These are phyloP conservation scores for Limtongia smithiae DNA, from an alignment of 805 yeast species.

Conservation along the genomic window DNA sequence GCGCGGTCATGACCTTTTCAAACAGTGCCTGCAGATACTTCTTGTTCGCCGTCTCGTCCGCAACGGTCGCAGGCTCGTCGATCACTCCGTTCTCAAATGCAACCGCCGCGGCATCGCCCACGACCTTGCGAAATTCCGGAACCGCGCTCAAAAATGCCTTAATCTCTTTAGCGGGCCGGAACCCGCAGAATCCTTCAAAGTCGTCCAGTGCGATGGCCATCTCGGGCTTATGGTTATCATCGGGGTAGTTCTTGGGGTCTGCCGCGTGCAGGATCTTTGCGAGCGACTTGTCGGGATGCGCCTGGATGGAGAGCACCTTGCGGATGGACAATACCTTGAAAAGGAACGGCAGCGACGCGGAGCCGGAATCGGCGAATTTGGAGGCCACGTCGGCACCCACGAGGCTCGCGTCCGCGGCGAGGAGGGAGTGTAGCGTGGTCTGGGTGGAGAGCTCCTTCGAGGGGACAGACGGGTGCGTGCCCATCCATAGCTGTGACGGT, in stretches of 20 bases:
- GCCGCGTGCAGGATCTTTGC: conserved; percentile 69
- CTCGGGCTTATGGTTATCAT: conserved; percentile 98
- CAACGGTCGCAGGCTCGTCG: conserved; percentile 38
- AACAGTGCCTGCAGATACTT: conserved; percentile 70
- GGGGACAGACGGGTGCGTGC: conserved; percentile 92
- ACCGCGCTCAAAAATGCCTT: conserved; percentile 62
- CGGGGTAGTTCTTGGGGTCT: conserved; percentile 91
- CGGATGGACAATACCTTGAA: conserved; percentile 91
- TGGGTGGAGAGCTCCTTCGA: conserved; percentile 57
- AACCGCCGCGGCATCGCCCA: conserved; percentile 59
- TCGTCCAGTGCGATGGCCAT: conserved; percentile 97
- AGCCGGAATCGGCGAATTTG: conserved; percentile 57
- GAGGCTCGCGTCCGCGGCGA: conserved; percentile 54
- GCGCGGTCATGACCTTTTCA: conserved; percentile 76
- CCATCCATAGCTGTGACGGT: conserved; percentile 76
- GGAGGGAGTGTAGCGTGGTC: conserved; percentile 61
- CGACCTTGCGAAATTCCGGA: conserved; percentile 71
- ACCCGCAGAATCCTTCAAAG: conserved; percentile 97
- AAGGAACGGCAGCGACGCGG: conserved; percentile 79
- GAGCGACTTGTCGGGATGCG: conserved; percentile 90
- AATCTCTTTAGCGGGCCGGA: conserved; percentile 81
- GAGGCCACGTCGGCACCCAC: conserved; percentile 57
- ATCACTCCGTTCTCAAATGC: conserved; percentile 21
- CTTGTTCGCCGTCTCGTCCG: conserved; percentile 57
- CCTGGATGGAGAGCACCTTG: conserved; percentile 92